phyloP scores from a whole-genome alignment of 2,329 filamentous ascomycete genomes.

The Cryphonectria naterciae region DNA sequence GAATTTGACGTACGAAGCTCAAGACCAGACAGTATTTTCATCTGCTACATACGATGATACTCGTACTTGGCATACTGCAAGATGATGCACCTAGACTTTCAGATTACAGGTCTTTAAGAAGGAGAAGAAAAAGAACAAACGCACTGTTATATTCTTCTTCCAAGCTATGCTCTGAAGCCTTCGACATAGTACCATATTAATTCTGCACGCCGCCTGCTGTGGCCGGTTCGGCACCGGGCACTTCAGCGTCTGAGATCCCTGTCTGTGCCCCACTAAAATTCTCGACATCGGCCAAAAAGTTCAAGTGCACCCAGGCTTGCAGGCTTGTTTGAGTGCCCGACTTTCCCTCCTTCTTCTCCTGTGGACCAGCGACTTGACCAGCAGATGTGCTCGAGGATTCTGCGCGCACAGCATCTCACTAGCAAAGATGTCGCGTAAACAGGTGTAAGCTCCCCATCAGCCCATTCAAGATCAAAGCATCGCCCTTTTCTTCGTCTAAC shows the following conservation, averaged over 20 bases:
- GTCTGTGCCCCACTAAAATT: constrained; percentile 28
- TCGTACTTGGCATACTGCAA: too few species aligned
- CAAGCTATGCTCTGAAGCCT: neutral
- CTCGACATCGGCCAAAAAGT: constrained; percentile 26
- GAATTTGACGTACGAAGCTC: neutral
- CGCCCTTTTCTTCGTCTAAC: constrained; percentile 13
- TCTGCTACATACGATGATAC: too few species aligned
- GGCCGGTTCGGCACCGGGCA: constrained; percentile 15
- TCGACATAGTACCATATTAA: neutral
- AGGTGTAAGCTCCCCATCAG: constrained; percentile 47
- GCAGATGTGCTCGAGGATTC: constrained; percentile 14
- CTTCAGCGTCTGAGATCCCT: neutral
- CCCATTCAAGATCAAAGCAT: neutral
- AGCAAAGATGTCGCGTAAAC: constrained; percentile 63
- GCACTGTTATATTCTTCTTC: neutral
- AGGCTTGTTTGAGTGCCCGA: neutral
- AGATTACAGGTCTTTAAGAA: neutral
- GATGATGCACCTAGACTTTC: too few species aligned
- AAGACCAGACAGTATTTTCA: neutral
- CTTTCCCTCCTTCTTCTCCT: neutral
- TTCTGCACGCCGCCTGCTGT: neutral
- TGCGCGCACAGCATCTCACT: constrained; percentile 27
- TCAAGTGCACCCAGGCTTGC: constrained; percentile 11
- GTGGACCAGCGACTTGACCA: constrained; percentile 12
- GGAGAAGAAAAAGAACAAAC: too few species aligned